These are phyloP conservation scores for Ascochyta pisi DNA, from an alignment of 2,329 filamentous ascomycete species.

Conservation along the genomic window DNA sequence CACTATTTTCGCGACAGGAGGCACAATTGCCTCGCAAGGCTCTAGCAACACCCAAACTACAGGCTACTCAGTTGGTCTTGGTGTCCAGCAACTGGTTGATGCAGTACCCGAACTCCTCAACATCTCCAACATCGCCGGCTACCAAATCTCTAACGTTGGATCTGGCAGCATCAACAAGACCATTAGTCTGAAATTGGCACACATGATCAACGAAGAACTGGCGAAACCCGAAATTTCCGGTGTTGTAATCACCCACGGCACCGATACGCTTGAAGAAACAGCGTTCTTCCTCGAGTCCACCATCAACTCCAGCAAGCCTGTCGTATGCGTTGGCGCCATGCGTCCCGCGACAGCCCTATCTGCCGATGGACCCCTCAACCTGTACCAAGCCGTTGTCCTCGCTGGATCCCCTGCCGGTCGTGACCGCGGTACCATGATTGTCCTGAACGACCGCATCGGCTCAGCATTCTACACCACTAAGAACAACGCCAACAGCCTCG, in stretches of 20 bases:
- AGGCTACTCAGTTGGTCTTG: conserved; percentile 61
- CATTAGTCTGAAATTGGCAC: conserved; percentile 57
- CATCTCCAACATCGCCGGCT: conserved; percentile 62
- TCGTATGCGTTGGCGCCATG: conserved; percentile 69
- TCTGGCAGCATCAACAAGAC: conserved; percentile 54
- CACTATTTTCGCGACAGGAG: conserved; percentile 65
- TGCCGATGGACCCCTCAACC: conserved; percentile 69
- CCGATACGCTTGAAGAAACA: conserved; percentile 69
- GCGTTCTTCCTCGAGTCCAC: conserved; percentile 69
- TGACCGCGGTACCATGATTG: conserved; percentile 65
- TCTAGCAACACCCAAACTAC: conserved; percentile 60
- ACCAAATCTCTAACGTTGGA: conserved; percentile 51
- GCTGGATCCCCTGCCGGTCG: conserved; percentile 56
- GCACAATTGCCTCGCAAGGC: conserved; percentile 65
- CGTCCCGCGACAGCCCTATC: conserved; percentile 67
- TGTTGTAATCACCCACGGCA: conserved; percentile 69
- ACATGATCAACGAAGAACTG: conserved; percentile 59
- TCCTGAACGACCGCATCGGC: conserved; percentile 67
- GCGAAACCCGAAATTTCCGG: conserved; percentile 53
- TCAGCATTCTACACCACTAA: conserved; percentile 66
- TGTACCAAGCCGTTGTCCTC: conserved; percentile 66
- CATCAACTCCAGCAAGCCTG: conserved; percentile 63
- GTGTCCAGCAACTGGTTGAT: conserved; percentile 60
- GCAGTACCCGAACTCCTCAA: conserved; percentile 63
- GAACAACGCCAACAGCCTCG: conserved; percentile 67